Evolutionary conservation across 2,329 filamentous ascomycete species (phyloP), one percentile per base, ranked within the genome.

Genomic region (Metarhizium guizhouense): DNA sequence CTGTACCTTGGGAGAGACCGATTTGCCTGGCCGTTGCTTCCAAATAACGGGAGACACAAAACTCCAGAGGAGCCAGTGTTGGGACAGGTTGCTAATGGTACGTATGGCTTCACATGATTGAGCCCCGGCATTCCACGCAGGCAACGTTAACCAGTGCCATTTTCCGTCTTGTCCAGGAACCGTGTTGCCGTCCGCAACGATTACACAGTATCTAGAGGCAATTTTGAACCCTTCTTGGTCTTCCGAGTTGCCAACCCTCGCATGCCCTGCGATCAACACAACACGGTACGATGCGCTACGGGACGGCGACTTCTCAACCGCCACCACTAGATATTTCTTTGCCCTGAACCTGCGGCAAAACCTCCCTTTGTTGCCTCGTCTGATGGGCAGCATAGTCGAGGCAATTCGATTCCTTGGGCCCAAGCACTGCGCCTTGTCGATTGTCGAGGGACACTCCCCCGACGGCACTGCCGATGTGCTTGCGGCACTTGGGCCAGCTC

Each of bases 381-480:
- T 61, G 11, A 47, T 83, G 18, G 74, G 77, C 14, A 76, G 75
- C 40, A 69, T 82, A 36, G 59, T 82, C 45, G 73, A 80, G 58
- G 67, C 69, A 2, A 75, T 80, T 8, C 67, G 64, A 1, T 79
- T 76, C 59, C 69, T 82, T 1, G 78, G 79, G 3, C 74, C 78
- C 0, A 57, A 71, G 4, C 67, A 70, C 54, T 82, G 78, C 62
- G 74, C 71, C 0, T 65, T 82, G 2, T 56, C 55, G 25, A 53
- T 56, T 18, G 55, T 56, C 14, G 55, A 54, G 16, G 51, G 53
- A 32, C n/a, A 52, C 42, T 53, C 52, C n/a, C 47, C 38, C 18
- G 55, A 82, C 59, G 78, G 77, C 16, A 82, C 79, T 1, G 71
- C 64, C 51, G 75, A 79, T 48, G 70, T 81, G 8, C 69, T 83